Evolutionary conservation across 2,329 filamentous ascomycete species (phyloP).

Genomic region (Trichophyton simii): DNA sequence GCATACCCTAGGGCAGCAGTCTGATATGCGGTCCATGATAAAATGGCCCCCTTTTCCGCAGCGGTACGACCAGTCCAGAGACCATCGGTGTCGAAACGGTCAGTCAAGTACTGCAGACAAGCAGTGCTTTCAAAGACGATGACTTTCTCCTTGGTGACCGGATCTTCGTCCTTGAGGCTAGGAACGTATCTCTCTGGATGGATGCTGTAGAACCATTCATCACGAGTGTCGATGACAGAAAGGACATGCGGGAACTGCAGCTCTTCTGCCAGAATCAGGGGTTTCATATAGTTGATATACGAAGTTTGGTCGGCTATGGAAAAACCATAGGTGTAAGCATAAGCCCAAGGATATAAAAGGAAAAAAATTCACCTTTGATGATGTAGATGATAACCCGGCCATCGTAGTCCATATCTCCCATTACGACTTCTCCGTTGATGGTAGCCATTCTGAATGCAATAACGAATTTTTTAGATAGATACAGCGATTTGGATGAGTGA

Average conservation of each 20-base stretch:
- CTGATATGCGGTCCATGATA: constrained; percentile 27
- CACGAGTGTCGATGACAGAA: constrained; percentile 25
- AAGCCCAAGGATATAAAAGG: background rate
- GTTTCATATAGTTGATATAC: constrained; percentile 33
- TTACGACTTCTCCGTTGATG: constrained; percentile 9
- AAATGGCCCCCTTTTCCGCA: constrained; percentile 18
- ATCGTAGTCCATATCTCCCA: constrained; percentile 16
- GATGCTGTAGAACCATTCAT: constrained; percentile 23
- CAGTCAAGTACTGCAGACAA: constrained; percentile 27
- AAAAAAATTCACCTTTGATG: constrained; percentile 17
- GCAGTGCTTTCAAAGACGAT: constrained; percentile 29
- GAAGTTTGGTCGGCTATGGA: constrained; percentile 22
- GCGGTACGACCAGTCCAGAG: constrained; percentile 21
- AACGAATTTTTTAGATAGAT: background rate
- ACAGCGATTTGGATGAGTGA: background rate
- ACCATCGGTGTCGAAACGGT: constrained; percentile 22
- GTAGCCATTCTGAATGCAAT: background rate
- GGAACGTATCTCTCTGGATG: constrained; percentile 29
- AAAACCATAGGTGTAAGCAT: background rate
- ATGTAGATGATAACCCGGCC: constrained; percentile 19
- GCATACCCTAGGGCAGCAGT: constrained; percentile 26
- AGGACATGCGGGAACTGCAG: constrained; percentile 22
- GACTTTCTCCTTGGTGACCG: constrained; percentile 12
- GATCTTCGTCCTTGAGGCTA: constrained; percentile 22
- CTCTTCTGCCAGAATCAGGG: constrained; percentile 27